Evolutionary conservation across 352 stramenopile species (phyloP), one percentile per base, ranked within the genome.

Genomic region (Phytophthora brassicae): DNA sequence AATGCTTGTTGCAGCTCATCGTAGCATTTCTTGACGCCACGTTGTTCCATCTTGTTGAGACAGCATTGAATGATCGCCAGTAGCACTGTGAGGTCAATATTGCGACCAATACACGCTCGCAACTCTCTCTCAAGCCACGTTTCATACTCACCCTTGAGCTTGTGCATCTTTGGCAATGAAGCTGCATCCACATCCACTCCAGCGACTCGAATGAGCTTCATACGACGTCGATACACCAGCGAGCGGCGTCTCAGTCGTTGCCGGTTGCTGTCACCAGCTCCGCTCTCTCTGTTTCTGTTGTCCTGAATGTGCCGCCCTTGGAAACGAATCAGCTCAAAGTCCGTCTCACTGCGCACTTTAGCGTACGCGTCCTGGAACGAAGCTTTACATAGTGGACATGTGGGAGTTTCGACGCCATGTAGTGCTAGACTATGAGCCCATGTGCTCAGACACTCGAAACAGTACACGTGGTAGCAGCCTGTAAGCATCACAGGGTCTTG

Each of bases 391-490:
- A 92, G 60, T 8, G 84, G 84, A 69, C 84, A 92, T 4, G 75
- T 87, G 28, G 80, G 56, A 13, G 41, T 63, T 0, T 71, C 66
- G 23, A 88, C 66, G 35, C 83, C 83, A 24, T 88, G 79, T 9
- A 90, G 58, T 24, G 72, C 77, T 45, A 86, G 54, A 56, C 75
- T 88, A 22, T 74, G 62, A 46, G 74, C 73, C 84, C 84, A 92
- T 11, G 69, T 81, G 39, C 70, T 78, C 13, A 92, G 45, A 56
- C 84, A 92, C 56, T 77, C 75, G 60, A 76, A 75, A 60, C 84
- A 92, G 66, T 87, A 92, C 7, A 89, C 81, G 60, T 92, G 84
- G 42, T 81, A 84, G 61, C 84, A 92, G 14, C 41, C 33, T 6
- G 65, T 71, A 6, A 90, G 52, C 76, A 92, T 89, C 48, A 82